Conservation (phyloP, 148 eudicot species). For the Vaccinium myrtillus region DNA sequence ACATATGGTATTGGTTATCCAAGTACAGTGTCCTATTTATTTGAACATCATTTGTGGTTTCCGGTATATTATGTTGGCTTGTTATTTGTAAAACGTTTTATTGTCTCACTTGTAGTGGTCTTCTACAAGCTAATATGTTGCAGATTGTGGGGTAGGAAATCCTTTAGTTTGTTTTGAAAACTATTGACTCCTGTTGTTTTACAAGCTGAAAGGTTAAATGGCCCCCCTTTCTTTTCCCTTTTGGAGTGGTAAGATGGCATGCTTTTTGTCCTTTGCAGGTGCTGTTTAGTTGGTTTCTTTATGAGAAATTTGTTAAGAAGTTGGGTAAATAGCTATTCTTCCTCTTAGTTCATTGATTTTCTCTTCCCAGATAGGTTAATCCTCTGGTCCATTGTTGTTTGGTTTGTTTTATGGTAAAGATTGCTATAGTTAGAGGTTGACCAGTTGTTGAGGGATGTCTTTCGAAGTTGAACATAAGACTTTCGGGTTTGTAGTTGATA, state of each 20-base stretch:
- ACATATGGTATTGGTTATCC: conserved; percentile 14
- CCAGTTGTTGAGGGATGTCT: too few species aligned
- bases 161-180: conserved; percentile 14
- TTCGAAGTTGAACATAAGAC: not conserved
- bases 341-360: too few species aligned
- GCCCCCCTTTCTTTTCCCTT: not conserved
- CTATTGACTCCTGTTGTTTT: conserved; percentile 8
- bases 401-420: not conserved
- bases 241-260: conserved; percentile 11
- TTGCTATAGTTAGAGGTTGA: not conserved
- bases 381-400: not conserved
- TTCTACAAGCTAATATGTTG: conserved; percentile 24
- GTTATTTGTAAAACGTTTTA: conserved; percentile 17
- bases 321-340: conserved; percentile 11
- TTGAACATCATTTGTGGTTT: conserved; percentile 17
- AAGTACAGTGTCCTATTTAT: conserved; percentile 4
- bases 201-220: conserved; percentile 10
- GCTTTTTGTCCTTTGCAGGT: not conserved
- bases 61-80: conserved; percentile 17
- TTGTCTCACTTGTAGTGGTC: conserved; percentile 20
- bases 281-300: conserved; percentile 9
- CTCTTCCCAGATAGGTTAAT: not conserved
- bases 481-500: not conserved
- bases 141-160: conserved; percentile 17
- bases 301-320: not conserved